These are phyloP conservation scores for Pyrenula aspistea DNA, from an alignment of 495 filamentous ascomycete genomes.

Conservation along the genomic window DNA sequence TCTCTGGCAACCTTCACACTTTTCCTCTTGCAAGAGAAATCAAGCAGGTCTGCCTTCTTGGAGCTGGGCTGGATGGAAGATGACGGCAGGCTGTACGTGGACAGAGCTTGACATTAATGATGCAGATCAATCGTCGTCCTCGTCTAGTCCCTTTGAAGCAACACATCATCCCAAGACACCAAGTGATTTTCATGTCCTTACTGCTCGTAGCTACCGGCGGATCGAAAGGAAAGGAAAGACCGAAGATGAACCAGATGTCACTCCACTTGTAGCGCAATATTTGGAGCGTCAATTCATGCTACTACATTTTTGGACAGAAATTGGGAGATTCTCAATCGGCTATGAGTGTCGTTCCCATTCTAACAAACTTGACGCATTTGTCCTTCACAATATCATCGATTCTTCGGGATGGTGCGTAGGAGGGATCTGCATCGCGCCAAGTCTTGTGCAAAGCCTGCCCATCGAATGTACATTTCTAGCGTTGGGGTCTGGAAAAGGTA, in stretches of 20 bases:
- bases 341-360: not conserved
- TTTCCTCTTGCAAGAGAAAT: not conserved
- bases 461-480: not conserved
- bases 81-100: not conserved
- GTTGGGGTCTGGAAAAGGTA: not conserved
- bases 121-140: not conserved
- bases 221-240: not conserved
- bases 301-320: not conserved
- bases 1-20: not conserved
- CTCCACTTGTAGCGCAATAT: not conserved
- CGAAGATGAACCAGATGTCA: not conserved
- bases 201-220: not conserved
- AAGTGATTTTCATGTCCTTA: not conserved
- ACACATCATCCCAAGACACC: not conserved
- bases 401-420: not conserved
- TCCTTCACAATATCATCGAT: not conserved
- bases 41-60: not conserved
- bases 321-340: not conserved
- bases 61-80: conserved; percentile 1
- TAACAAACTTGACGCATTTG: not conserved
- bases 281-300: not conserved
- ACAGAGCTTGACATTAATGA: not conserved
- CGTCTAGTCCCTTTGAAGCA: not conserved
- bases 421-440: not conserved
- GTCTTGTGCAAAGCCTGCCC: not conserved